Evolutionary conservation across 116 monocot species (phyloP), one percentile per base, ranked within the genome.

Genomic region (Phalaenopsis hybrid): DNA sequence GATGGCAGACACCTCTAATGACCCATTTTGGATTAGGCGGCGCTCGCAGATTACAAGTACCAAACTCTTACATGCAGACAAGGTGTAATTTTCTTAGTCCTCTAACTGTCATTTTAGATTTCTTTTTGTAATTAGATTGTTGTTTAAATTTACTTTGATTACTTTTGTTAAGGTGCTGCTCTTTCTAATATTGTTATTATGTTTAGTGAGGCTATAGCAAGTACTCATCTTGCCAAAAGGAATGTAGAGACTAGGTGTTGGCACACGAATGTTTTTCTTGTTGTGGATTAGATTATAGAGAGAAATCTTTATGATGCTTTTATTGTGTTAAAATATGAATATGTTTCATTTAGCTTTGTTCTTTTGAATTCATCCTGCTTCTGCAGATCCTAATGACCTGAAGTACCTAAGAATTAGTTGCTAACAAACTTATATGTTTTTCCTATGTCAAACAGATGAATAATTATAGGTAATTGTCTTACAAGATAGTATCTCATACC

Each of bases 1-100:
- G 88, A 96, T 96, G 83, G 96, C 94, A 79, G 94, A 96, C 81
- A 96, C 96, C 23, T 96, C 96, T 45, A 96, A 94, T 92, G 96
- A 96, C 96, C 80, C 96, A 96, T 84, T 57, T 85, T 57, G 96
- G 96, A 82, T 94, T 96, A n/a, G 94, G 94, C 12, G 85, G 80
- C 87, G 92, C 96, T 57, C 93, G 94, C 16, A 94, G 96, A 82
- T 85, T 96, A 83, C 94, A 96, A 96, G 94, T 96, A 72, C 88
- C 94, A 55, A 87, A 86, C 84, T 76, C 82, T 67, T 83, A 92
- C 52, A 87, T 91, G 88, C 96, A 96, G 28, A 76, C 96, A 96
- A 94, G 92, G 96, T 93, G 67, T 70, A 79, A 74, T 44, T 20
- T 18, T 81, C 15, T 33, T 78, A 4, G 34, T 15, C 17, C 37